Evolutionary conservation across 2,329 filamentous ascomycete genomes (phyloP), one percentile per base, ranked within the genome.

Genomic region (Stylonectria norvegica): DNA sequence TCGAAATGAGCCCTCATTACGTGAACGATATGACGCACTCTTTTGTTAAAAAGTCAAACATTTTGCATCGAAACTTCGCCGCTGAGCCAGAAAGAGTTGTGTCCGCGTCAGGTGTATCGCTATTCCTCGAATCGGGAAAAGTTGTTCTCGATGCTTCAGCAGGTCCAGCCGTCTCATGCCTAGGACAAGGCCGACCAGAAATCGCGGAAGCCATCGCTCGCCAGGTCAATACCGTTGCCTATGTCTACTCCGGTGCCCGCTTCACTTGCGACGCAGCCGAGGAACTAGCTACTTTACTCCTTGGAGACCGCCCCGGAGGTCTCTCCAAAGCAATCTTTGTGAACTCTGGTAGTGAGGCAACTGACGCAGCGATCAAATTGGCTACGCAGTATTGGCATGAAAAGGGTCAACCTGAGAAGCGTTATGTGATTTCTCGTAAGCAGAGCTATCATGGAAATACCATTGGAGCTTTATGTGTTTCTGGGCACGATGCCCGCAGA

Each of bases 361-460:
- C 68, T 7, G 72, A 77, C 42, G 62, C 71, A 0, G 67, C 68
- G 0, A 47, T 76, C 36, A 76, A 77, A 47, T 51, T 74, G 4
- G 70, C 70, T 0, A 55, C 67, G 6, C 72, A 77, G 47, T 76
- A 73, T 47, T 70, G 63, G 46, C 56, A 64, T 14, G 71, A 75
- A 34, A 56, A 54, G 4, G 59, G 60, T 7, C 52, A 68, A 38
- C 50, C 60, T 2, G 38, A 66, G 40, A 57, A 71, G 3, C 49
- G 58, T 4, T 61, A 66, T 31, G 66, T 73, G 45, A 68, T 77
- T n/a, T 59, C 65, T 0, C 55, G 72, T 3, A 57, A 61, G 15
- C 68, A 72, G 45, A 64, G 59, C 4, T 76, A 75, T 42, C 73
- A 77, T 50, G 72, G 73, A 5, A 75, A 71, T 42, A 75, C 72